Conservation (phyloP, 2,329 filamentous ascomycete species). For the Colletotrichum filicis region DNA sequence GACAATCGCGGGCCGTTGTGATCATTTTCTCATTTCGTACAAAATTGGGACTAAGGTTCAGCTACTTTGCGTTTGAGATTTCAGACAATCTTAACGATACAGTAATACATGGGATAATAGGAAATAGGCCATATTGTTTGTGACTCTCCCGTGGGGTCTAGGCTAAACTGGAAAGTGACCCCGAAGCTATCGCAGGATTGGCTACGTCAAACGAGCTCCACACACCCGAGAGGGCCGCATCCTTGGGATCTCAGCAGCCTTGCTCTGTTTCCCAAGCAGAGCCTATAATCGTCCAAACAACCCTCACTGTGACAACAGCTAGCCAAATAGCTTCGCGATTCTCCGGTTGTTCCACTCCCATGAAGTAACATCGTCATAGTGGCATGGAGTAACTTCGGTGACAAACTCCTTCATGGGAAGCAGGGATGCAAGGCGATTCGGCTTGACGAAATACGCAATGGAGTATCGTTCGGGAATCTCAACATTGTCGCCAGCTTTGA, state of each 20-base stretch:
- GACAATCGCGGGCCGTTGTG: too few relatives aligned
- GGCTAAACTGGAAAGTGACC: too few relatives aligned
- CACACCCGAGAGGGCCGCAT: too few relatives aligned
- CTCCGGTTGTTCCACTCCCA: slow-evolving; percentile 44
- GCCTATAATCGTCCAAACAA: not conserved
- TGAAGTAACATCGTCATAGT: slow-evolving; percentile 46
- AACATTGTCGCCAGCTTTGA: slow-evolving; percentile 37
- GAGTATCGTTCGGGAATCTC: slow-evolving; percentile 43
- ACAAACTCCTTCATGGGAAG: slow-evolving; percentile 46
- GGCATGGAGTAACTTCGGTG: slow-evolving; percentile 36
- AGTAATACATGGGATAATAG: too few relatives aligned
- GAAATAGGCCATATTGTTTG: too few relatives aligned
- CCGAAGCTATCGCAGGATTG: too few relatives aligned
- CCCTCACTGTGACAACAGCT: not conserved
- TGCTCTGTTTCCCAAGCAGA: not conserved
- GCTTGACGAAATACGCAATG: slow-evolving; percentile 43
- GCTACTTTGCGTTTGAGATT: too few relatives aligned
- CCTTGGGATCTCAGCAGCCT: not conserved
- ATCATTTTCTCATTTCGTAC: too few relatives aligned
- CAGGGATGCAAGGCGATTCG: slow-evolving; percentile 43
- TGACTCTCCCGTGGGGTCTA: too few relatives aligned
- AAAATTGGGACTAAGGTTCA: too few relatives aligned
- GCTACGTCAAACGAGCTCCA: too few relatives aligned
- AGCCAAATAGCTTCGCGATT: slow-evolving; percentile 38
- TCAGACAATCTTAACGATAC: too few relatives aligned